These are phyloP conservation scores for Naganishia vishniacii DNA, from an alignment of 768 basidiomycete genomes.

Conservation along the genomic window DNA sequence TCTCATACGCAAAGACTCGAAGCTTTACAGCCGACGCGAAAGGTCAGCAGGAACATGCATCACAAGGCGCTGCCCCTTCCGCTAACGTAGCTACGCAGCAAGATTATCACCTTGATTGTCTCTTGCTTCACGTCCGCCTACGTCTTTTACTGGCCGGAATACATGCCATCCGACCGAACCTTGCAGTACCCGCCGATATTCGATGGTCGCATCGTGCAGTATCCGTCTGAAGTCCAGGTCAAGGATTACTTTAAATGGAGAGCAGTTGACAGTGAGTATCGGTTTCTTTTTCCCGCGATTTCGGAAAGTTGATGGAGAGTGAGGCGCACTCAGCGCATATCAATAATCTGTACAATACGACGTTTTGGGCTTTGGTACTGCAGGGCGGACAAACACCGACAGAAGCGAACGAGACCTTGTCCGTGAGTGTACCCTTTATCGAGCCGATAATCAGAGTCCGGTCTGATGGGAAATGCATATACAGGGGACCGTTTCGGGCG, in stretches of 20 bases:
- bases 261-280: constrained; percentile 79
- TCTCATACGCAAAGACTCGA: constrained; percentile 67
- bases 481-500: constrained; percentile 79
- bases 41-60: constrained; percentile 42
- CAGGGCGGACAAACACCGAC: constrained; percentile 70
- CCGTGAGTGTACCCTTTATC: constrained; percentile 52
- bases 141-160: constrained; percentile 74
- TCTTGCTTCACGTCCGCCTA: constrained; percentile 88
- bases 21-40: constrained; percentile 73
- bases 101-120: constrained; percentile 74
- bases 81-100: constrained; percentile 53
- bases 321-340: constrained; percentile 85
- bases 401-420: constrained; percentile 74
- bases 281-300: no score
- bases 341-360: constrained; percentile 95
- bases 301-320: background rate
- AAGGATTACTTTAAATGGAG: constrained; percentile 94
- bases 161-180: constrained; percentile 62
- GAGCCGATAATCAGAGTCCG: no score
- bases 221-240: constrained; percentile 66
- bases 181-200: constrained; percentile 83
- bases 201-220: constrained; percentile 78
- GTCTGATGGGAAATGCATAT: no score
- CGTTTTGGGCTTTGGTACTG: constrained; percentile 87
- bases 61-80: background rate